These are phyloP conservation scores for Cryphonectria radicalis DNA, from an alignment of 2,329 filamentous ascomycete genomes.

Conservation along the genomic window DNA sequence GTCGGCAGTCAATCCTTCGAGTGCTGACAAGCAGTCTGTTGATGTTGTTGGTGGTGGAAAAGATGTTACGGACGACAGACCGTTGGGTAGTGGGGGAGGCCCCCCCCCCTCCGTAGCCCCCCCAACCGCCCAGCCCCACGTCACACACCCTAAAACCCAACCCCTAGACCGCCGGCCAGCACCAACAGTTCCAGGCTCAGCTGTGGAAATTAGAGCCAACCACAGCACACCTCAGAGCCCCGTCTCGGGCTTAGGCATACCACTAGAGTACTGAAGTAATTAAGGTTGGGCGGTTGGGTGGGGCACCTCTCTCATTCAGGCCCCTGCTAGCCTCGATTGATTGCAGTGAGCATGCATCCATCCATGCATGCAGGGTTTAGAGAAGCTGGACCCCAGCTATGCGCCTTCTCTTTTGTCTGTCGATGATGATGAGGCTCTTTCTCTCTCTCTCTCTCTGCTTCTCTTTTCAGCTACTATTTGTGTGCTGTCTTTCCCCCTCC, in stretches of 20 bases:
- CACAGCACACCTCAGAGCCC: neutral
- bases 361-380: neutral
- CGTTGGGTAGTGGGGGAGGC: neutral
- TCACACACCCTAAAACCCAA: too few species aligned
- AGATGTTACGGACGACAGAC: neutral
- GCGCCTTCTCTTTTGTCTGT: neutral
- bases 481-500: neutral
- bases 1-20: neutral
- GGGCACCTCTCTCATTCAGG: neutral
- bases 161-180: neutral
- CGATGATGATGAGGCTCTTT: neutral
- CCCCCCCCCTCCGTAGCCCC: too few species aligned
- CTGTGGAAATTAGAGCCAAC: neutral
- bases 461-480: neutral
- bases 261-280: neutral
- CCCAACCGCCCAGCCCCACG: too few species aligned
- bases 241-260: neutral
- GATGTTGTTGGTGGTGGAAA: neutral
- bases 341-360: neutral
- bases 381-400: neutral
- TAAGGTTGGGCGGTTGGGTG: neutral
- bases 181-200: neutral
- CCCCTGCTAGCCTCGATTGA: slow-evolving; percentile 1
- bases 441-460: neutral
- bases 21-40: neutral